phyloP scores from a whole-genome alignment of 2,329 filamentous ascomycete genomes.

The Penicillium polonicum region DNA sequence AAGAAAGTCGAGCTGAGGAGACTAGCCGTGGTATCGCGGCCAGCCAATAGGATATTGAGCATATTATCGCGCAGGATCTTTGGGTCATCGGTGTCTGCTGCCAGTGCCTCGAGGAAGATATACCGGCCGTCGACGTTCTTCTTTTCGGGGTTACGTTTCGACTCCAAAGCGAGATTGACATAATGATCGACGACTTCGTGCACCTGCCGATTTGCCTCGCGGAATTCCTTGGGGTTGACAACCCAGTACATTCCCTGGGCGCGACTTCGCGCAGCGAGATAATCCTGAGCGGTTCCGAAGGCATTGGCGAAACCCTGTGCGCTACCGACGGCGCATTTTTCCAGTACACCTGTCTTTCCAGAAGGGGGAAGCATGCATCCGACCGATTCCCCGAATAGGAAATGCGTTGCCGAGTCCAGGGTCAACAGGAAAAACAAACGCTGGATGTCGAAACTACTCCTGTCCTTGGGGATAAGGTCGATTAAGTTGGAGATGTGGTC shows the following conservation, averaged over 20 bases:
- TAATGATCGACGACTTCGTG: slow-evolving; percentile 52
- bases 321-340: slow-evolving; percentile 32
- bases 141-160: slow-evolving; percentile 34
- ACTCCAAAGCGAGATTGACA: slow-evolving; percentile 46
- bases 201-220: slow-evolving; percentile 42
- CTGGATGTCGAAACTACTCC: slow-evolving; percentile 63
- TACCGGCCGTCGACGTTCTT: slow-evolving; percentile 41
- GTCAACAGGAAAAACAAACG: slow-evolving; percentile 79
- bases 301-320: slow-evolving; percentile 38
- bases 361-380: slow-evolving; percentile 47
- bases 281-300: slow-evolving; percentile 38
- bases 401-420: slow-evolving; percentile 82
- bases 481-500: slow-evolving; percentile 71
- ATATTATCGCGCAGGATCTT: slow-evolving; percentile 49
- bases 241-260: slow-evolving; percentile 40
- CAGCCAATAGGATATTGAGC: slow-evolving; percentile 53
- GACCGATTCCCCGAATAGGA: slow-evolving; percentile 76
- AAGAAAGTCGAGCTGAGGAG: slow-evolving; percentile 48
- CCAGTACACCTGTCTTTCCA: slow-evolving; percentile 52
- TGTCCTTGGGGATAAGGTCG: slow-evolving; percentile 53
- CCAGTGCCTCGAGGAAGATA: slow-evolving; percentile 52
- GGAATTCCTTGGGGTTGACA: slow-evolving; percentile 41
- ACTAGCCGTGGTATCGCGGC: slow-evolving; percentile 54
- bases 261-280: slow-evolving; percentile 30
- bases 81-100: slow-evolving; percentile 47